Evolutionary conservation across 2,329 filamentous ascomycete species (phyloP).

Genomic region (Chaetoscypha palmicola): DNA sequence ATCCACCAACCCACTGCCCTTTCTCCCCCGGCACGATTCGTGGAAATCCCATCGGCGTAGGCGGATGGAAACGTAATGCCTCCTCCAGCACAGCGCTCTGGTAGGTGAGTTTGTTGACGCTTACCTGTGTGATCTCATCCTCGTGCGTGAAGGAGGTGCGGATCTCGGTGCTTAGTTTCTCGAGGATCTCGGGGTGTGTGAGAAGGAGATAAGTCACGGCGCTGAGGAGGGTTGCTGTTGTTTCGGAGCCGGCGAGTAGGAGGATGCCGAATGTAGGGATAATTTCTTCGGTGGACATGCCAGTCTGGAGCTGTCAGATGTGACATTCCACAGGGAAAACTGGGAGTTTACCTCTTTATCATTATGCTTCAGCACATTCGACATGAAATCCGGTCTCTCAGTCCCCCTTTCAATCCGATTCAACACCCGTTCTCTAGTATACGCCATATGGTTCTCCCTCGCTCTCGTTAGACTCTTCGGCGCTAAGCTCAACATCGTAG

Average conservation of each 20-base stretch:
- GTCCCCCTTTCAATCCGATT: conserved; percentile 10
- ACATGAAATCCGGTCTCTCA: conserved; percentile 31
- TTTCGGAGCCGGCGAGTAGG: conserved; percentile 15
- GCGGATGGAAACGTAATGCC: conserved; percentile 9
- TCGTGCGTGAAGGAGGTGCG: conserved; percentile 31
- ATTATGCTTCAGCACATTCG: conserved; percentile 23
- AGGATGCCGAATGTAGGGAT: conserved; percentile 9
- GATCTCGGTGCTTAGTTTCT: conserved; percentile 35
- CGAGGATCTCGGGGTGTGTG: conserved; percentile 27
- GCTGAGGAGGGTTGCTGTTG: conserved; percentile 15
- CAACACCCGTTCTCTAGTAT: conserved; percentile 15
- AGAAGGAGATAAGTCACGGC: conserved; percentile 20
- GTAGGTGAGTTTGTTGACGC: conserved; percentile 6
- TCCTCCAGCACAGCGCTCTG: conserved; percentile 9
- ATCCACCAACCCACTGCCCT: background rate
- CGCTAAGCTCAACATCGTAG: conserved; percentile 6
- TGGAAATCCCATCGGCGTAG: conserved; percentile 6
- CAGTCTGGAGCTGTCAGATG: background rate
- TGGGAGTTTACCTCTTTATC: conserved; percentile 13
- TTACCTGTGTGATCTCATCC: background rate
- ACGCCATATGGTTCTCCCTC: conserved; percentile 10
- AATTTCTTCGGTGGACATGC: conserved; percentile 8
- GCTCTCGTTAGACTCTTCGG: conserved; percentile 9
- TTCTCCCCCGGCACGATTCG: conserved; percentile 1
- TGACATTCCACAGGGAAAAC: too few relatives aligned